Percentiles rank a stretch among this genome's conserved stretches.
Conservation (phyloP, 306 rosid genomes). For the Fagus sylvatica region DNA sequence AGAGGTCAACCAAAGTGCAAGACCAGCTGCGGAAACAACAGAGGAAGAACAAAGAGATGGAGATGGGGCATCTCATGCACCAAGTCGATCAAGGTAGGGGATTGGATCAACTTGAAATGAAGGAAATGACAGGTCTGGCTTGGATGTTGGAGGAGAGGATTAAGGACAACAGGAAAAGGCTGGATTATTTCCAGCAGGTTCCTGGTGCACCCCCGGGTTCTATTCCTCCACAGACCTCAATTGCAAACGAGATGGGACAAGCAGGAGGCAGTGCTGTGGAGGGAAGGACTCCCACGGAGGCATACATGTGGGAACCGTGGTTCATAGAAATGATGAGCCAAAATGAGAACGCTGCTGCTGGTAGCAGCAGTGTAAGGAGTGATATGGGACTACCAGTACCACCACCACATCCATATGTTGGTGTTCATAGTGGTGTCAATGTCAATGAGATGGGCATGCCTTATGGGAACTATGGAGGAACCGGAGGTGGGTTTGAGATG, state of each 20-base stretch:
- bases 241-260: not conserved
- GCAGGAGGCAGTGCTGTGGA: not conserved
- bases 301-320: constrained; percentile 24
- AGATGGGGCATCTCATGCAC: constrained; percentile 21
- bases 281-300: not conserved
- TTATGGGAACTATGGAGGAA: not conserved
- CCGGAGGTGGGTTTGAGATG: not conserved
- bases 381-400: not conserved
- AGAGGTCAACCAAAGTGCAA: constrained; percentile 18
- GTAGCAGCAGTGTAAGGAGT: not conserved
- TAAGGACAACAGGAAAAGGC: not conserved
- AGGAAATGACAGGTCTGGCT: constrained; percentile 13
- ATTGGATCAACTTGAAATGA: constrained; percentile 10
- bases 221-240: not conserved
- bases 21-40: constrained; percentile 21
- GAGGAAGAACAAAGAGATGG: constrained; percentile 26
- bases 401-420: not conserved
- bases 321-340: constrained; percentile 20
- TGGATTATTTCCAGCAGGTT: constrained; percentile 10
- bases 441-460: not conserved
- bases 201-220: not conserved
- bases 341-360: not conserved
- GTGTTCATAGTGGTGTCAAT: not conserved
- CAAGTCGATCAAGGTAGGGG: constrained; percentile 25
- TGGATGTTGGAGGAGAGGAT: constrained; percentile 20